Conservation (phyloP, 441 rosid species). For the Croton laevigatus region DNA sequence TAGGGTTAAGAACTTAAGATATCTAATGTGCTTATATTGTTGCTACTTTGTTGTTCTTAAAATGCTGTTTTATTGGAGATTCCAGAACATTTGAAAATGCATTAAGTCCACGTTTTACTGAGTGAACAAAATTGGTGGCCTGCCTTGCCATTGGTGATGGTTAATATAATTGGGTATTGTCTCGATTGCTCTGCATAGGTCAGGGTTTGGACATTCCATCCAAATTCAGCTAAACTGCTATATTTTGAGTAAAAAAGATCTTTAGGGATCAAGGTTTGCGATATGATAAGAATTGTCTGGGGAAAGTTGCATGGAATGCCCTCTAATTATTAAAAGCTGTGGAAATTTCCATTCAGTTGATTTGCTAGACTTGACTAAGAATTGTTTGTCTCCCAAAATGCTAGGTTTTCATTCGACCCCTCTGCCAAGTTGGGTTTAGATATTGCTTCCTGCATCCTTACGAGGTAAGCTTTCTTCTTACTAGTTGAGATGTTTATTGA, state of each 20-base stretch:
- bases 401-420: conserved; percentile 91
- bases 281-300: background rate
- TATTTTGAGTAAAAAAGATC: background rate
- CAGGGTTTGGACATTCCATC: background rate
- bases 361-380: background rate
- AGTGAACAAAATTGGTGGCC: background rate
- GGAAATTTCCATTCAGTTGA: background rate
- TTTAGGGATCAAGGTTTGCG: background rate
- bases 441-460: conserved; percentile 86
- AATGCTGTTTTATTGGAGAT: background rate
- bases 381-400: conserved; percentile 26
- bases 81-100: background rate
- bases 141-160: background rate
- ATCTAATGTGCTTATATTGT: background rate
- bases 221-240: background rate
- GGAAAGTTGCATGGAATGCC: background rate
- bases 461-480: conserved; percentile 50
- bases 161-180: background rate
- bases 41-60: background rate
- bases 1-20: background rate
- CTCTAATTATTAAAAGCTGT: background rate
- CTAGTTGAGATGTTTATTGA: background rate
- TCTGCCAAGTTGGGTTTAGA: conserved; percentile 74
- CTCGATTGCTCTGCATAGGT: background rate
- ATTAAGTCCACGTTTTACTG: background rate